Base-by-base conservation (phyloP, 768 basidiomycete species). In the Kwoniella pini region DNA sequence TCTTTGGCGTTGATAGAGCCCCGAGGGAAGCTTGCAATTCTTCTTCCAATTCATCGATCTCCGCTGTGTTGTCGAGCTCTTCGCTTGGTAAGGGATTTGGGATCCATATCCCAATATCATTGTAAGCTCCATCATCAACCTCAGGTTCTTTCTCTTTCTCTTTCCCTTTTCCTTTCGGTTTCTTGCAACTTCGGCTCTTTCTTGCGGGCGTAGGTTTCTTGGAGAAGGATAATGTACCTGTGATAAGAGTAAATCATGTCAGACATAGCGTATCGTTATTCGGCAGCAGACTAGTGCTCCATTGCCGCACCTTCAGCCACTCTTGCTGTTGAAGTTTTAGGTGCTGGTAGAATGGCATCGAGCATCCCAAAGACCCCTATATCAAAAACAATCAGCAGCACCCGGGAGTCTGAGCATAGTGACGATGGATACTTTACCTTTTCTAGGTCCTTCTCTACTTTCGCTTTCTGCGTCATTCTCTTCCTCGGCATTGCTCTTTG, bases 71-170 rank as follows among this genome's bases (percentile, higher is more conserved):
- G 22, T 28, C 26, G 15, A 26, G 21, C 22, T 24, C 27, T 17
- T 43, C 30, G 15, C 28, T 11, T 21, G 44, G 56, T 39, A 13
- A 11, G 9, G 45, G 45, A 13, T 24, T 49, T 7, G 3, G 17
- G 15, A 12, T 28, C 57, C 57, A 58, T 17, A 59, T 15, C 4
- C 42, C 42, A n/a, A 11, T 5, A 17, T 58, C 46, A 24, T 58
- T 26, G 27, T 31, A 58, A 15, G 28, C 46, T 2, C 57, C 57
- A 26, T 58, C 48, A 28, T 43, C 57, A 2, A 33, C 36, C 22
- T 38, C 46, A 15, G 50, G 33, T 39, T 38, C 19, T 13, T 52
- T 17, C 21, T 36, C 7, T 15, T 36, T 3, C 7, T 19, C 12
- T 39, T 11, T 3, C 3, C 2, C 6, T 21, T 27, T 27, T n/a